Base-by-base conservation (phyloP, 371 early-diverging fungal genomes). In the Rhizopus stolonifer region DNA sequence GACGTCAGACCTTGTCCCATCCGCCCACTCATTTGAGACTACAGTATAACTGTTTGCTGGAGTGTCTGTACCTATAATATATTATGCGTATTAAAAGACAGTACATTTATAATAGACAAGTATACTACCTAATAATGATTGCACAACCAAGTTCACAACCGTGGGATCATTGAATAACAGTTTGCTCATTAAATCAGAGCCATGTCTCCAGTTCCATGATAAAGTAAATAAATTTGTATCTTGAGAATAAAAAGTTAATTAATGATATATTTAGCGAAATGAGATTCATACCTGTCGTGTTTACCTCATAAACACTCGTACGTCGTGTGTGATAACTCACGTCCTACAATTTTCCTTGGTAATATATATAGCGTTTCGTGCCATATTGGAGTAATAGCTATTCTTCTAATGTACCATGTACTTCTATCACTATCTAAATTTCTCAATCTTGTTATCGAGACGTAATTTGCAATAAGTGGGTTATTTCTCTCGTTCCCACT, bases 51-150 rank as follows among this genome's bases (percentile, higher is more conserved):
- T 52, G 33, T 52, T 24, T 52, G 2, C 53, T 52, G 53, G 45
- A 24, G 33, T n/a, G 36, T 52, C 45, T 52, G 22, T 52, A 42
- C 44, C 46, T 52, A 52, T 42, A 52, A 42, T 24, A 22, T 26
- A 52, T 19, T 19, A 36, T 51, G 49, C 32, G 49, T 49, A 34
- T 49, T 49, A 49, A 51, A 25, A 51, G 4, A 40, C 38, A 51
- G 40, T 51, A 42, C 43, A 42, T 51, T 26, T 42, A 42, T 40
- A 51, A 29, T 29, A 21, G n/a, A 26, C 18, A 50, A 32, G 34
- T 36, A 44, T 44, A 52, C 42, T 46, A 52, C 34, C 53, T 54
- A 54, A 34, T 46, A 54, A 45, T 46, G 54, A 54, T 54, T 54
- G 22, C 33, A 54, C 46, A 46, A 54, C 38, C 26, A 52, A 52